Base-by-base conservation (phyloP, 2,329 filamentous ascomycete species). In the Colletotrichum lini region DNA sequence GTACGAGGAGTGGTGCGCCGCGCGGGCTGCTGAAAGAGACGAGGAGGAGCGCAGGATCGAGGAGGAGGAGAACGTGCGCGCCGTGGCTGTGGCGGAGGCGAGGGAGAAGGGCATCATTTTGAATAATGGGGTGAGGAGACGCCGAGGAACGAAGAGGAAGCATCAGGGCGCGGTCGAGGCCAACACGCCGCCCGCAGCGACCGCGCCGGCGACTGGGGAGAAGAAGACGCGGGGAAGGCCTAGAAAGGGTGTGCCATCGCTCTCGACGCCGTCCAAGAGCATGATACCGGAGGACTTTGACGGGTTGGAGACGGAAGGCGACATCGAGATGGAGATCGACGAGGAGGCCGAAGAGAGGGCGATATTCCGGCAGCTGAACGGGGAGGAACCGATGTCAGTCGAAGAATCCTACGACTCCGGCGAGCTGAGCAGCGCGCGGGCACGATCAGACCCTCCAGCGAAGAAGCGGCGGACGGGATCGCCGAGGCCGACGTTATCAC, bases 1-100 rank as follows among this genome's bases (percentile, higher is more conserved):
- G 12, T 74, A 90, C 3, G 90, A 92, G 76, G 83, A 89, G 0
- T 92, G 85, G 82, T 89, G 91, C 73, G 85, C 83, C 64, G 77
- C 80, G 2, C 79, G 82, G 16, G 82, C 84, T 60, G 79, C 85
- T 26, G 80, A 83, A 67, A 78, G 83, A 23, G 84, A 86, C n/a
- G 76, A 80, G 56, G 80, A 84, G 49, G 80, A 81, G 40, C 71
- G 74, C 10, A 75, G 76, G 26, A 67, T 77, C 23, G 77, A 75
- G 30, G 64, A 77, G 44, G 77, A 79, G 18, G 76, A 76, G 54
- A 69, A 76, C 16, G 45, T 73, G 44, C 67, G 64, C 0, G 47
- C 49, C 2, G 70, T 67, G 1, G 63, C 69, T 18, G 47, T 64
- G 62, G 70, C 62, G 2, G 71, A 68, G 47, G 58, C 57, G 13